phyloP scores from a whole-genome alignment of 257 asterid species.

The Lantana camara region DNA sequence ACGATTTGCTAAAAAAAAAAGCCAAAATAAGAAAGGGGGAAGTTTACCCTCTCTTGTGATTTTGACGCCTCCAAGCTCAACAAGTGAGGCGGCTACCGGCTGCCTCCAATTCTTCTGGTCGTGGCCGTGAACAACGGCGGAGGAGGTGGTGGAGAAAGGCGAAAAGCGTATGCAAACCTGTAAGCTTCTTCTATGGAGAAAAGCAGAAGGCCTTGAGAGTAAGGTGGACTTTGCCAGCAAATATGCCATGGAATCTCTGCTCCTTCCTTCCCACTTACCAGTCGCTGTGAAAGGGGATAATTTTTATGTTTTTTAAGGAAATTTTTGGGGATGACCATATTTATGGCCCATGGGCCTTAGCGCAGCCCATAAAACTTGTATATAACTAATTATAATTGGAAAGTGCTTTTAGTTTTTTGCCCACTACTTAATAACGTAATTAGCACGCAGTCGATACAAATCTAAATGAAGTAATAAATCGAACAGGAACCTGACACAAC shows the following conservation, averaged over 20 bases:
- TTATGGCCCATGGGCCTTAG: no score
- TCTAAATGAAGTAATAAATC: no score
- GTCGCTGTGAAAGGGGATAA: background rate
- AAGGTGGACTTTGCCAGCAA: constrained; percentile 47
- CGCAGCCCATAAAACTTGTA: no score
- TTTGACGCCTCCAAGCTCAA: constrained; percentile 59
- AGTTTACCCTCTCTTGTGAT: constrained; percentile 49
- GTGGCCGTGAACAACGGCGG: constrained; percentile 29
- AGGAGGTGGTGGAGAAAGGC: constrained; percentile 34
- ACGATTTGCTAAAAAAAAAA: no score
- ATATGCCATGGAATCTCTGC: constrained; percentile 44
- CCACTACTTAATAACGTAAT: no score
- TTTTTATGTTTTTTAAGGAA: background rate
- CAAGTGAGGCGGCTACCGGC: constrained; percentile 47
- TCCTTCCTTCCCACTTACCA: background rate
- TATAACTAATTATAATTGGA: no score
- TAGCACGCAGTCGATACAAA: no score
- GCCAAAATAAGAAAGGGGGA: background rate
- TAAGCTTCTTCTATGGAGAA: constrained; percentile 34
- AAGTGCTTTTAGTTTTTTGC: no score
- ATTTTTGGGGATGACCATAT: background rate
- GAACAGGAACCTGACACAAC: no score
- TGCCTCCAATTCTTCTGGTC: constrained; percentile 40
- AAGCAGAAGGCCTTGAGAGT: constrained; percentile 39
- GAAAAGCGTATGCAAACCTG: constrained; percentile 34